phyloP scores from a whole-genome alignment of 345 rosid genomes.

The Kernera saxatilis region DNA sequence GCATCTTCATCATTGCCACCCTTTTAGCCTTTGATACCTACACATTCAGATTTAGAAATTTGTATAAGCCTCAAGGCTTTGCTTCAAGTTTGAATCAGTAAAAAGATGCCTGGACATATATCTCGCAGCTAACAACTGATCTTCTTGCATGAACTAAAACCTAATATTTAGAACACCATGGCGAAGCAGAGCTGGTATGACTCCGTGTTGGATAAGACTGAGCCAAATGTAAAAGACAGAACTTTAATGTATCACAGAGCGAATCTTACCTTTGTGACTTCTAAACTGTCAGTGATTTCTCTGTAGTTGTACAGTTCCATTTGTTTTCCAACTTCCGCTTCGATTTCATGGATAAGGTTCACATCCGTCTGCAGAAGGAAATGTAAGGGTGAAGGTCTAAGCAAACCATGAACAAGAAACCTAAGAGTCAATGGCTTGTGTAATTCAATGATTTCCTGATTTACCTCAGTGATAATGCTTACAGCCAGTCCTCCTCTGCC shows the following conservation, averaged over 20 bases:
- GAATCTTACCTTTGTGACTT: slow-evolving; percentile 57
- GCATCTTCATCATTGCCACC: slow-evolving; percentile 81
- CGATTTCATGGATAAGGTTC: slow-evolving; percentile 69
- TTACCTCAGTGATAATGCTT: slow-evolving; percentile 79
- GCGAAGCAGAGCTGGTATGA: slow-evolving; percentile 3
- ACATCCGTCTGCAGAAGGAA: slow-evolving; percentile 61
- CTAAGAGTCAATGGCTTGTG: neutral
- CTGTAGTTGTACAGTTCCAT: slow-evolving; percentile 58
- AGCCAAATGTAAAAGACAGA: neutral
- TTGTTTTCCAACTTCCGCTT: slow-evolving; percentile 61
- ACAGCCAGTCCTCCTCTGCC: slow-evolving; percentile 90
- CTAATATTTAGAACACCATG: neutral
- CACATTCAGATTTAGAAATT: slow-evolving; percentile 7
- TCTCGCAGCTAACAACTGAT: neutral
- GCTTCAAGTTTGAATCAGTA: neutral
- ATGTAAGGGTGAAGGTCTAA: neutral
- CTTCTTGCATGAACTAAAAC: neutral
- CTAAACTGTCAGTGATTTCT: slow-evolving; percentile 71
- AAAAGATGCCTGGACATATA: neutral
- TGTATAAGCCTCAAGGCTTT: neutral
- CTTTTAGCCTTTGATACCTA: slow-evolving; percentile 90
- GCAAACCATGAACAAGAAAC: slow-evolving; percentile 9
- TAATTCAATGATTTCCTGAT: neutral
- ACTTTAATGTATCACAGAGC: neutral
- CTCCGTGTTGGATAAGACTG: neutral